Percentiles rank a stretch among this genome's conserved stretches.
Conservation (phyloP, 768 basidiomycete genomes). For the Lactarius quietus region DNA sequence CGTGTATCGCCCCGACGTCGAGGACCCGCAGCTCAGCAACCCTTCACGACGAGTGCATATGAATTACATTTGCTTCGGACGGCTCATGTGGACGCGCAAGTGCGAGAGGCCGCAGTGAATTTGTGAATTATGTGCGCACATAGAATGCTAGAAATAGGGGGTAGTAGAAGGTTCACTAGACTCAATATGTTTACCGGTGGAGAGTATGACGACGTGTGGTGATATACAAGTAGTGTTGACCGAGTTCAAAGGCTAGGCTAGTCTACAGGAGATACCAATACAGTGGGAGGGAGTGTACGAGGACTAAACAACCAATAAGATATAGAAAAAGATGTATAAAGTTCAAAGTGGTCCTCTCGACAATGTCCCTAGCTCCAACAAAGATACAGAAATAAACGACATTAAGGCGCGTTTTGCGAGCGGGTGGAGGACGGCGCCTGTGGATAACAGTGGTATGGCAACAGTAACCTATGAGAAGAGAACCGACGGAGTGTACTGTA, state of each 20-base stretch:
- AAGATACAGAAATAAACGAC: constrained; percentile 17
- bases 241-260: constrained; percentile 8
- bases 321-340: constrained; percentile 9
- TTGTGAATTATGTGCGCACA: constrained; percentile 45
- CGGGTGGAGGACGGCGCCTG: constrained; percentile 5
- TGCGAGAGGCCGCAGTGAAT: constrained; percentile 62
- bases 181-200: constrained; percentile 1
- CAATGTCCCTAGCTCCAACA: constrained; percentile 23
- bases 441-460: constrained; percentile 13
- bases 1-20: constrained; percentile 76
- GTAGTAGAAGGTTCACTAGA: background rate
- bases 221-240: constrained; percentile 19
- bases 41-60: constrained; percentile 82
- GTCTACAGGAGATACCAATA: constrained; percentile 24
- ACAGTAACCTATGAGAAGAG: constrained; percentile 22
- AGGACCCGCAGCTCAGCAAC: constrained; percentile 82
- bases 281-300: constrained; percentile 8
- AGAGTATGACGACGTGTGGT: constrained; percentile 17
- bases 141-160: no score
- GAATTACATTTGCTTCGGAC: constrained; percentile 67
- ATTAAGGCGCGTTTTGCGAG: constrained; percentile 15
- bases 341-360: constrained; percentile 18
- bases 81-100: constrained; percentile 61
- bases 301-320: constrained; percentile 21
- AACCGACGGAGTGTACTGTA: constrained; percentile 24